Evolutionary conservation across 2,329 filamentous ascomycete species (phyloP).

Genomic region (Blastomyces parvus): DNA sequence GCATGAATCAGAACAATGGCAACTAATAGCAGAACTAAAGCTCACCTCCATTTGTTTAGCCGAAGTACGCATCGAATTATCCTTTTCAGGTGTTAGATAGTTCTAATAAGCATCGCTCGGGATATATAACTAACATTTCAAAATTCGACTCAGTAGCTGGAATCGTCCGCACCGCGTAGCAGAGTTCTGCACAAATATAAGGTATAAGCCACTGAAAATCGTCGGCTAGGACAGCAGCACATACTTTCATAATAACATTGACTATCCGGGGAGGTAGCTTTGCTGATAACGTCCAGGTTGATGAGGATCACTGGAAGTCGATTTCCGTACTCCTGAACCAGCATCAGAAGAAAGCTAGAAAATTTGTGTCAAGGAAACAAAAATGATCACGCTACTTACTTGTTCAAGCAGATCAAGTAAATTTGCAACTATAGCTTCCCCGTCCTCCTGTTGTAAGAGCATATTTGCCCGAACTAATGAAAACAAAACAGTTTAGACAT

Average conservation of each 20-base stretch:
- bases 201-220: background rate
- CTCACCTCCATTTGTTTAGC: conserved; percentile 48
- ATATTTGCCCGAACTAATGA: conserved; percentile 23
- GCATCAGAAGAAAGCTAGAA: background rate
- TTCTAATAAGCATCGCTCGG: background rate
- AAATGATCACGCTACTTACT: conserved; percentile 16
- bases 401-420: conserved; percentile 52
- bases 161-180: conserved; percentile 51
- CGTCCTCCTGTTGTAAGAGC: conserved; percentile 34
- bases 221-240: conserved; percentile 9
- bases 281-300: conserved; percentile 55
- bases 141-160: conserved; percentile 56
- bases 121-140: conserved; percentile 38
- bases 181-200: conserved; percentile 38
- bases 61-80: conserved; percentile 60
- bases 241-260: conserved; percentile 36
- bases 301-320: conserved; percentile 58
- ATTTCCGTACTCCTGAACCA: conserved; percentile 47
- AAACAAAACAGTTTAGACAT: background rate
- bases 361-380: background rate
- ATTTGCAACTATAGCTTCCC: conserved; percentile 44
- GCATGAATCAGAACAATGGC: conserved; percentile 8
- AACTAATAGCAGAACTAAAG: conserved; percentile 35
- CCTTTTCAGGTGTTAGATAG: conserved; percentile 16
- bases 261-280: conserved; percentile 27